phyloP scores from a whole-genome alignment of 129 eudicot genomes.

The Ambrosia trifida region DNA sequence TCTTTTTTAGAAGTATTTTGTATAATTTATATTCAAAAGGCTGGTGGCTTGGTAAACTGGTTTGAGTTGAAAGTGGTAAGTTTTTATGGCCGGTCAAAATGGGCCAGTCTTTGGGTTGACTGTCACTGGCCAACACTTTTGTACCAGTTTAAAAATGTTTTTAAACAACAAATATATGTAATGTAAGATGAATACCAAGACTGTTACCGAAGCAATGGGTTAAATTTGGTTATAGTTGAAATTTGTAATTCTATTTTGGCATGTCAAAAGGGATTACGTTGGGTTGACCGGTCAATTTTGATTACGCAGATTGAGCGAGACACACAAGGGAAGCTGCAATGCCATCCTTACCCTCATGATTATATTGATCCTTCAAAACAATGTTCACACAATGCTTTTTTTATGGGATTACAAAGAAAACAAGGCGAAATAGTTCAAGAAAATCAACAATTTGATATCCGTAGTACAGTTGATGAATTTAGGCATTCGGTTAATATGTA shows the following conservation, averaged over 20 bases:
- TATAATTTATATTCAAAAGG: not conserved
- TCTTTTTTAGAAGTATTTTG: not conserved
- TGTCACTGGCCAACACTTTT: not conserved
- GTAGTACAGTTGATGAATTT: slow-evolving; percentile 84
- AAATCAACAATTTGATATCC: slow-evolving; percentile 96
- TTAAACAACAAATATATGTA: not conserved
- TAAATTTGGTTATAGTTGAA: not conserved
- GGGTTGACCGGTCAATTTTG: not conserved
- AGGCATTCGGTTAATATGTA: slow-evolving; percentile 68
- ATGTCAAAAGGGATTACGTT: not conserved
- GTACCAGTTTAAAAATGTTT: not conserved
- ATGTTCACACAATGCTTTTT: slow-evolving; percentile 72
- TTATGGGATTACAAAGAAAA: slow-evolving; percentile 91
- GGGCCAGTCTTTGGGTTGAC: not conserved
- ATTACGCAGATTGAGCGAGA: slow-evolving; percentile 88
- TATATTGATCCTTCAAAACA: slow-evolving; percentile 59
- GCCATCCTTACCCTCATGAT: slow-evolving; percentile 94
- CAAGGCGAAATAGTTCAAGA: slow-evolving; percentile 70
- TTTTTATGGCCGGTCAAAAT: not conserved
- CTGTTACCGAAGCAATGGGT: not conserved
- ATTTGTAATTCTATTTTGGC: not conserved
- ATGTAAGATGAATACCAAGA: not conserved
- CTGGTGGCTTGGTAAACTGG: not conserved
- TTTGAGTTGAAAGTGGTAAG: not conserved
- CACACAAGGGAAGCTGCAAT: slow-evolving; percentile 80